Evolutionary conservation across 75 land plant species (phyloP), one percentile per base, ranked within the genome.

Genomic region (Cupressus sempervirens): DNA sequence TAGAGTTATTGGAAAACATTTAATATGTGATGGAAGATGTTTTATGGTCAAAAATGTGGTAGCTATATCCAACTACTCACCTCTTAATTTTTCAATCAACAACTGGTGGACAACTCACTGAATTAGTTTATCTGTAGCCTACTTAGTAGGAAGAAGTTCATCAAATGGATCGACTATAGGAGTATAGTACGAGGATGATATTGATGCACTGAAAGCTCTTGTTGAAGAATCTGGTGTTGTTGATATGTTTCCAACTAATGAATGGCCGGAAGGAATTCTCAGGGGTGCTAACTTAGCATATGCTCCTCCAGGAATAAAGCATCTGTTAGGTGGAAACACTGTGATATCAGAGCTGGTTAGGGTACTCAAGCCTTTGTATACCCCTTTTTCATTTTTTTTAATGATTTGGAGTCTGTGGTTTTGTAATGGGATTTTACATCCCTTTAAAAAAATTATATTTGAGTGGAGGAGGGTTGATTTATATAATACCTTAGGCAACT

Each of bases 171-270:
- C 84, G 30, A 89, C 83, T 68, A 84, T 84, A 83, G 98, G 98
- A 38, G 84, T 86, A n/a, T 97, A 94, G 81, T 88, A 79, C 85
- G 93, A 93, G 89, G 99, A 98, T 88, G 98, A 98, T 85, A 91
- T 96, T 35, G 99, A 93, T 87, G 93, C 99, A 23, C 86, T 98
- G 85, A 90, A 96, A 34, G 98, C 98, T 74, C 68, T 95, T 68
- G 98, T 94, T 45, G 99, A 98, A 82, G 99, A 98, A 54, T 85
- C 92, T 80, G 92, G 85, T 65, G 85, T 95, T 43, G 87, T 92
- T 36, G 99, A 98, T 82, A 76, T 98, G 36, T 96, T 98, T 88
- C 86, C 96, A 29, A 90, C 99, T 84, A 98, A 98, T 93, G 99
- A 98, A 87, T 98, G 99, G 99, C 99, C 99, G 1, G 87, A 76